Evolutionary conservation across 1,284 basidiomycete genomes (phyloP), one percentile per base, ranked within the genome.

Genomic region (Ceratobasidium sp.): DNA sequence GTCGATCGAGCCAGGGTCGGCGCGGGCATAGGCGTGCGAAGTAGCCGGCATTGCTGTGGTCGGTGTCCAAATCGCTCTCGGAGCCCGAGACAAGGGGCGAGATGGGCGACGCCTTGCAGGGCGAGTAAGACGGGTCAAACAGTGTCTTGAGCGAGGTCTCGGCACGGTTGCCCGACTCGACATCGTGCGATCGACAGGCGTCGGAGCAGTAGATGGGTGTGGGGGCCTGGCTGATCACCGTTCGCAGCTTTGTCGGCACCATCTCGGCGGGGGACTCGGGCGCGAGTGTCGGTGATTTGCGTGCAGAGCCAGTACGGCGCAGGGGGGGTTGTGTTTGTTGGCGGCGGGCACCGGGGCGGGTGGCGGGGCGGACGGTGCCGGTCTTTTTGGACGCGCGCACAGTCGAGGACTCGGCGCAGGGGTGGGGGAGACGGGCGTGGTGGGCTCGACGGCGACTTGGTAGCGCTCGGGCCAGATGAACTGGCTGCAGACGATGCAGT

Each of bases 131-230:
- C 46, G 67, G 67, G 53, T 70, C 67, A 21, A 70, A 70, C 12
- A 70, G 36, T 1, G 67, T 70, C 55, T 70, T 70, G 16, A 70
- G 67, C 43, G 67, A 70, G 10, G 67, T 70, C 45, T 70, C 67
- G 14, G 67, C 67, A 12, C 67, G 67, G 21, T 70, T 70, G n/a
- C 67, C 67, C 18, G 41, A 59, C 45, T 70, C 67, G 45, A 70
- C 55, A 21, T 70, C 67, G 45, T 70, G 67, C 53, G 43, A 80
- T 74, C 86, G 84, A 79, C 91, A 93, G 77, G 88, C 85, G 75
- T 92, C 89, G 1, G 91, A 92, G 81, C 91, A 93, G 81, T 92
- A 93, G 75, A 93, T 85, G 28, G 91, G 90, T 1, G 86, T 87
- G 14, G 89, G 91, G 0, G 84, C 83, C 79, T 90, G 89, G 82